Conservation (phyloP, 805 yeast genomes). For the Barnettozyma pratensis region DNA sequence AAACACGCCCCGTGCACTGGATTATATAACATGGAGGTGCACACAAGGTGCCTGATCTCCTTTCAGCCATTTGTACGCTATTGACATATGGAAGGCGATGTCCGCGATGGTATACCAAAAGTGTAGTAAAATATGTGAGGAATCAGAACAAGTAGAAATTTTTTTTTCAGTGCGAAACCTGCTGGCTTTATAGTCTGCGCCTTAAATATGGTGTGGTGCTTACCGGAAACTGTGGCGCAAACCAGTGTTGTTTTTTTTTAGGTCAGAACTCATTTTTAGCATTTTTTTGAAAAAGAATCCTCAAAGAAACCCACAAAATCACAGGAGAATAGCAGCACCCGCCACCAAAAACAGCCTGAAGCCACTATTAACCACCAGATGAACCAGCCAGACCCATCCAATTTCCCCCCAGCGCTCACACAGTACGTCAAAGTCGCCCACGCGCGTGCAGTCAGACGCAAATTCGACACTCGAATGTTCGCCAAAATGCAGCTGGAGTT, state of each 20-base stretch:
- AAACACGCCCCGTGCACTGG: constrained; percentile 6
- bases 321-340: too few species aligned
- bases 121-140: constrained; percentile 23
- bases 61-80: constrained; percentile 28
- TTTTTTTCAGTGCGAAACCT: neutral
- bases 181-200: neutral
- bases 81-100: constrained; percentile 16
- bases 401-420: constrained; percentile 4
- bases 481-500: constrained; percentile 22
- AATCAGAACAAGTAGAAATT: constrained; percentile 1
- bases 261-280: too few species aligned
- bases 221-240: neutral
- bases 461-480: constrained; percentile 10
- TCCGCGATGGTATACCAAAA: constrained; percentile 28
- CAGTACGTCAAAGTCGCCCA: constrained; percentile 5
- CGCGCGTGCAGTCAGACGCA: constrained; percentile 1
- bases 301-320: too few species aligned
- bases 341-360: too few species aligned
- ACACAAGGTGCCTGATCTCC: constrained; percentile 17
- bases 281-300: too few species aligned
- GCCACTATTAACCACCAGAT: neutral
- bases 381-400: constrained; percentile 6
- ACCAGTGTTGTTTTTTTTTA: neutral
- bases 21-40: constrained; percentile 21
- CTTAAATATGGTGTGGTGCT: neutral